Evolutionary conservation across 2,329 filamentous ascomycete genomes (phyloP), one percentile per base, ranked within the genome.

Genomic region (Dothideomycetidae sp.): DNA sequence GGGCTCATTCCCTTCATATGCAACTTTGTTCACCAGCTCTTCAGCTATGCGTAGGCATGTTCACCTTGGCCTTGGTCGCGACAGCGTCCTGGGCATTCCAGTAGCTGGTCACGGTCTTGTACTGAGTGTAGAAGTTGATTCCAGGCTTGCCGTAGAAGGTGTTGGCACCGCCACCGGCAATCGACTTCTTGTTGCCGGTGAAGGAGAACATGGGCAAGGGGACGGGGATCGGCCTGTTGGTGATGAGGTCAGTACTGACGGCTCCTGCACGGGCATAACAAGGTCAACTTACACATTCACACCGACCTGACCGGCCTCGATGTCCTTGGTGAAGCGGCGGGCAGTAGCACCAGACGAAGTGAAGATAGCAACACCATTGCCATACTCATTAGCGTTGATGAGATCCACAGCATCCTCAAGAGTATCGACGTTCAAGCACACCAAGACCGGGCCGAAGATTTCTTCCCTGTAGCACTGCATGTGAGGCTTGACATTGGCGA

Each of bases 111-210:
- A 98, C 90, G 2, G 90, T 98, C 81, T 98, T 96, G 55, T 81
- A 73, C 64, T 96, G 90, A 3, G 90, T 98, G 62, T 93, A 96
- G 57, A 98, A 98, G 55, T 81, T 78, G 56, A 98, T 62, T 15
- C 88, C 90, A 1, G 85, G 83, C 61, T 82, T 81, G 48, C 90
- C 90, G 62, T 98, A 98, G 58, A 98, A 96, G 11, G 85, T 93
- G 63, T 74, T 93, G 26, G 82, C 81, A 43, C 90, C 88, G 36
- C 86, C 86, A 38, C 88, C 90, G 1, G 90, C 90, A 40, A 96
- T 70, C 53, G 77, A 84, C 70, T 81, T 86, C 77, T 98, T 72
- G 57, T 78, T 78, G 12, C 73, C 73, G 2, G 73, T 77, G 58
- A 75, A 75, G 42, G 63, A 68, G 60, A 75, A 75, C 69, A 74